Base-by-base conservation (phyloP, 148 eudicot genomes). In the Amaranthus palmeri region DNA sequence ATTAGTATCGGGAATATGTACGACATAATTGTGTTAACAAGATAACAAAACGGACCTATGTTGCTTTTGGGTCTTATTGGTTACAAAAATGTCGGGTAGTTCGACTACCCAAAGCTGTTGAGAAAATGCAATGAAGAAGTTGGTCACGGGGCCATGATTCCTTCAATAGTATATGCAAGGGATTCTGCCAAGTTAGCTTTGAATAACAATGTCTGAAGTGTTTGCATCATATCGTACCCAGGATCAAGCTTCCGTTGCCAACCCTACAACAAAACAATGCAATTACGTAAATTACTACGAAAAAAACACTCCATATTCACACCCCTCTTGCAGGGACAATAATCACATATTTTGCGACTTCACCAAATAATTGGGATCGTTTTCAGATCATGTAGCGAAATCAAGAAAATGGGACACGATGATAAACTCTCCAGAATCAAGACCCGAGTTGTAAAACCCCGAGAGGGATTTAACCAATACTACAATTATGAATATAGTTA, bases 161-260 rank as follows among this genome's bases (percentile, higher is more conserved):
- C 91, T 82, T 87, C 97, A 55, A 93, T 87, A 10, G 97, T 93
- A 72, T 93, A 90, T 36, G 95, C 75, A 55, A 93, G 88, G 11
- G 96, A 93, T 74, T 83, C 70, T 4, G 92, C 98, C 98, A 88
- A 86, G 76, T 91, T 88, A 9, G 80, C 89, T 86, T 86, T 93
- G 47, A 93, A 86, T 57, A 93, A 82, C 76, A 93, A 77, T 14
- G 89, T 82, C 72, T 86, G 92, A 10, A 93, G 83, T 12, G 98
- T 93, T 44, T 82, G 84, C 98, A 93, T 93, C 68, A 93, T 84
- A 78, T 93, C 86, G 12, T 93, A 93, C 4, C 84, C 91, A 0
- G 98, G 98, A 72, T 93, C 97, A 47, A 90, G 96, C 81, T 93
- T 93, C 74, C 96, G 84, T 65, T 93, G 98, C 98, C 96, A 93